phyloP scores from a whole-genome alignment of 73 alveolate genomes.

The Paramecium sonneborni region DNA sequence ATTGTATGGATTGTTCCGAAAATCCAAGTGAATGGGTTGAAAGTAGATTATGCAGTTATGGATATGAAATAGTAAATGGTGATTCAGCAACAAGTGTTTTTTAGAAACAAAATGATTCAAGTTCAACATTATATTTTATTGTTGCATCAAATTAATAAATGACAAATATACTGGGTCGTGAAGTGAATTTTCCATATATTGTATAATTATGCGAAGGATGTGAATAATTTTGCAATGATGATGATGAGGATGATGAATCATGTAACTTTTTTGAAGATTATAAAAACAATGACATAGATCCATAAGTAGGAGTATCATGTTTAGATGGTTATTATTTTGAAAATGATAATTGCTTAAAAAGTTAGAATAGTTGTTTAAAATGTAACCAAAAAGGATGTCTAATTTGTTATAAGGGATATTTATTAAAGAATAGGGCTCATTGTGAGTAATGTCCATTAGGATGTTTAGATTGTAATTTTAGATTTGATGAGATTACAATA shows the following conservation, averaged over 20 bases:
- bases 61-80: background rate
- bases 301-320: background rate
- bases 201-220: background rate
- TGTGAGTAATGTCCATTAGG: background rate
- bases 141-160: background rate
- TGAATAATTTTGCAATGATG: background rate
- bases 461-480: background rate
- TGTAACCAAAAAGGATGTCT: background rate
- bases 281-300: background rate
- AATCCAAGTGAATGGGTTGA: background rate
- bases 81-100: background rate
- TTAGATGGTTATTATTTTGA: background rate
- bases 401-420: background rate
- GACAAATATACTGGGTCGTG: background rate
- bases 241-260: background rate
- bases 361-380: background rate
- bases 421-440: background rate
- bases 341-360: background rate
- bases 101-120: background rate
- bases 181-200: background rate
- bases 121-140: background rate
- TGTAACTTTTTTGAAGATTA: background rate
- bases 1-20: constrained; percentile 45
- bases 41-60: background rate
- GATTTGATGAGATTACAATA: background rate